Base-by-base conservation (phyloP, 768 basidiomycete species). In the Clitopilus passeckerianus region DNA sequence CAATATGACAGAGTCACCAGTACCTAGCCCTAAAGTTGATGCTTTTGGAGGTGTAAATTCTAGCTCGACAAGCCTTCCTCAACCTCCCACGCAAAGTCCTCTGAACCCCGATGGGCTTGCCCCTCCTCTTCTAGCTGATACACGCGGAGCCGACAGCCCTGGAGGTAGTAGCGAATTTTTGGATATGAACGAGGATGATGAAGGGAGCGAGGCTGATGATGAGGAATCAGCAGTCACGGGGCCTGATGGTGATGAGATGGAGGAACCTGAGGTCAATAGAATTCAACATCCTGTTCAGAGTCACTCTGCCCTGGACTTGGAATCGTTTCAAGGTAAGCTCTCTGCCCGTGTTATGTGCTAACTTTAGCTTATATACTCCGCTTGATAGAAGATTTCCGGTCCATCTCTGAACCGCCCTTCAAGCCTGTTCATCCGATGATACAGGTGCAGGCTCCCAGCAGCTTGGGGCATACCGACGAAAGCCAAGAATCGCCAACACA, bases 1-100 rank as follows among this genome's bases (percentile, higher is more conserved):
- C 35, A 83, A 80, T 64, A 85, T 89, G 81, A 72, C 72, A 35
- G 89, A 90, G 58, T 86, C 85, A 5, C 86, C 89, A 2, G 67
- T 74, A 7, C 72, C 81, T 24, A 87, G 83, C 65, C 84, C 87
- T 6, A 70, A 71, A 46, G 69, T 72, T 9, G 76, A 79, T 56
- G 64, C 64, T 6, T 81, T 80, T 63, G 68, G 66, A 12, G 62
- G 72, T 3, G 66, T 67, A 58, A 66, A 68, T 52, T 53, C 61
- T 24, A 53, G 23, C 10, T 12, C 60, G 7, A 59, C 63, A 16
- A 64, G 50, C 37, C n/a, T 33, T 3, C 16, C 20, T 18, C 60
- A 59, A 27, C 59, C 60, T 16, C 59, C 57, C 22, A 23, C 57
- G 27, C 56, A 56, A 34, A 59, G 57, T 43, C 46, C 59, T 1